A percentile compares a stretch with the other conserved stretches of the same genome.
These are phyloP conservation scores for Magnaporthiopsis rhizophila DNA, from an alignment of 2,329 filamentous ascomycete species.

Conservation along the genomic window DNA sequence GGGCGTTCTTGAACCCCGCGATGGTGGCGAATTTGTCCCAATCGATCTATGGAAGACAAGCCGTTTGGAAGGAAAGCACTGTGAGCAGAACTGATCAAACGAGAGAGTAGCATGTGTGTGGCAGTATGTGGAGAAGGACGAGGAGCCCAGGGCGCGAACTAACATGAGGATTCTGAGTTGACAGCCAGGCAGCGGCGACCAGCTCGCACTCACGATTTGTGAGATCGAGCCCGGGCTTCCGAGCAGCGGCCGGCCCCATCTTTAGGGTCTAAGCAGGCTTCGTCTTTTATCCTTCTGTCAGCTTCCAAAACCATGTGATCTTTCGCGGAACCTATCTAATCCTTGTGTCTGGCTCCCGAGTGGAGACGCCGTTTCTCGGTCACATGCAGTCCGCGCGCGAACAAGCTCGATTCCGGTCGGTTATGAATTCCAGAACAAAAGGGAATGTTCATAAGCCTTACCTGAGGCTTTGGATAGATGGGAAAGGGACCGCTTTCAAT, in stretches of 20 bases:
- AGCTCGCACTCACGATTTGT: slow-evolving; percentile 5
- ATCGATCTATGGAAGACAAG: slow-evolving; percentile 10
- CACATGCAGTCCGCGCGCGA: too few species aligned
- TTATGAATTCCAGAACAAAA: too few species aligned
- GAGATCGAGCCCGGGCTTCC: not conserved
- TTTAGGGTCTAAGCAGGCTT: not conserved
- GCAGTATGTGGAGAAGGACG: too few species aligned
- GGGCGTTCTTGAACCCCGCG: slow-evolving; percentile 12
- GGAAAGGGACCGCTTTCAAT: not conserved
- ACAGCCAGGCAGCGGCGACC: slow-evolving; percentile 6
- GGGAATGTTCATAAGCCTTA: too few species aligned
- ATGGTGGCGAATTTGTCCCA: slow-evolving; percentile 12
- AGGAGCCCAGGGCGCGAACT: not conserved
- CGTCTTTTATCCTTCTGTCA: not conserved
- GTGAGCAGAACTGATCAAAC: not conserved
- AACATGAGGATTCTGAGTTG: slow-evolving; percentile 1
- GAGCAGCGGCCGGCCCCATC: not conserved
- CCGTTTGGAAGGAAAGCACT: not conserved
- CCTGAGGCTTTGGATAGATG: too few species aligned
- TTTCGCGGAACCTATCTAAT: not conserved
- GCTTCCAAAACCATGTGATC: not conserved
- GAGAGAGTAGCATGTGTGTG: not conserved
- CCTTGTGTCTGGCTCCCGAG: too few species aligned
- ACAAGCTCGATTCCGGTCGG: too few species aligned
- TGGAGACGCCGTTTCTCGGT: too few species aligned